These are phyloP conservation scores for Scheffersomyces titani DNA, from an alignment of 1,139 yeast genomes.

Conservation along the genomic window DNA sequence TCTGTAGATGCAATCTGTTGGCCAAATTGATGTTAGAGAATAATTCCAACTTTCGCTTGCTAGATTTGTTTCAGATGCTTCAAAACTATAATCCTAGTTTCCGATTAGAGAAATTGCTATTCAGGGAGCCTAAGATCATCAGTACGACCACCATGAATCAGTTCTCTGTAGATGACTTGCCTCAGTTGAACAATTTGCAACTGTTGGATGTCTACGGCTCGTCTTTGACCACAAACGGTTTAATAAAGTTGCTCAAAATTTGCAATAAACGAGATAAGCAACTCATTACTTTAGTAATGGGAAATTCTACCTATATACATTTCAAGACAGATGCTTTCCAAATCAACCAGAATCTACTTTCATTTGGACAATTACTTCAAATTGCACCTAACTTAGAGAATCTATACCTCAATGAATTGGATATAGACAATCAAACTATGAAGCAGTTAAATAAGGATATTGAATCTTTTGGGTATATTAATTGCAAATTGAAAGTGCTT, in stretches of 20 bases:
- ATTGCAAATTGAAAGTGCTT: constrained; percentile 21
- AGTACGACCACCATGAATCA: constrained; percentile 25
- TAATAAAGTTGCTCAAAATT: constrained; percentile 28
- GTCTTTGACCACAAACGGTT: constrained; percentile 33
- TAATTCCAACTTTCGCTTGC: constrained; percentile 29
- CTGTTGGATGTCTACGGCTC: constrained; percentile 38
- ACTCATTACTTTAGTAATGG: constrained; percentile 26
- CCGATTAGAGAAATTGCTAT: constrained; percentile 24
- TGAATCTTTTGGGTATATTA: constrained; percentile 14
- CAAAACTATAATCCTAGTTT: constrained; percentile 32
- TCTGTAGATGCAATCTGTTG: constrained; percentile 20
- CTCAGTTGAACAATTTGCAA: constrained; percentile 23
- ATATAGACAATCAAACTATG: constrained; percentile 39
- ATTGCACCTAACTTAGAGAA: constrained; percentile 24
- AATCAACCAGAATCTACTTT: constrained; percentile 13
- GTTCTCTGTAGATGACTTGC: constrained; percentile 24
- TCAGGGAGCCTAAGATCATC: constrained; percentile 30
- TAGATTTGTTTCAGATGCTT: constrained; percentile 31
- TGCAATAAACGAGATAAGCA: constrained; percentile 14
- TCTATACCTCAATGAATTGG: constrained; percentile 36
- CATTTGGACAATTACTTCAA: constrained; percentile 22
- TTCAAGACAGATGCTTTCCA: constrained; percentile 30
- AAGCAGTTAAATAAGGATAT: constrained; percentile 30
- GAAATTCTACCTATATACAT: constrained; percentile 32
- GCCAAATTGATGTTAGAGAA: constrained; percentile 33